phyloP scores from a whole-genome alignment of 2,329 filamentous ascomycete species.

The Pestalotiopsis sp. region DNA sequence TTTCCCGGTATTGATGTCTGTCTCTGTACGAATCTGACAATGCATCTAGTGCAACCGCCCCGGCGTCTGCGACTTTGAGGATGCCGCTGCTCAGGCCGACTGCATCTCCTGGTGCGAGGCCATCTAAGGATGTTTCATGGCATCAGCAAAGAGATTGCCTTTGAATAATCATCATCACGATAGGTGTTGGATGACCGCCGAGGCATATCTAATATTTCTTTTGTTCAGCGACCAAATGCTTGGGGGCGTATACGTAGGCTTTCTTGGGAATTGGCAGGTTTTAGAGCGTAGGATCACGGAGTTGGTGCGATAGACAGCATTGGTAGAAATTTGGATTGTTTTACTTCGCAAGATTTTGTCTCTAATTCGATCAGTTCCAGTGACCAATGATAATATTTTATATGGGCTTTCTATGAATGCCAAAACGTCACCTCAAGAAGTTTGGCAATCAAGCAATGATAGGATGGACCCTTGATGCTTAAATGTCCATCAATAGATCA shows the following conservation, averaged over 20 bases:
- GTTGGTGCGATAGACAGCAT: neutral
- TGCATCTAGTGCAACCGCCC: neutral
- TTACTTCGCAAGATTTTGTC: neutral
- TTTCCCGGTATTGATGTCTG: neutral
- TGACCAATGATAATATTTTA: too few relatives aligned
- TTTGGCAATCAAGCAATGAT: too few relatives aligned
- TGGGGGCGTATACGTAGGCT: neutral
- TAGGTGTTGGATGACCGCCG: too few relatives aligned
- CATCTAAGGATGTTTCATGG: neutral
- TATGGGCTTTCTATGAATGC: too few relatives aligned
- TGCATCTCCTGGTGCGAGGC: neutral
- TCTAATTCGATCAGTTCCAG: neutral
- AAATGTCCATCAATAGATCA: too few relatives aligned
- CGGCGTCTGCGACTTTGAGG: neutral
- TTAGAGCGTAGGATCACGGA: neutral
- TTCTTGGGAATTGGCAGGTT: neutral
- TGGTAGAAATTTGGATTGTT: neutral
- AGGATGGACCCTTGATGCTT: too few relatives aligned
- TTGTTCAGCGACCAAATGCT: neutral
- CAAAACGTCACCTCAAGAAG: too few relatives aligned
- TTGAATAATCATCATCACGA: too few relatives aligned
- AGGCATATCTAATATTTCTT: neutral
- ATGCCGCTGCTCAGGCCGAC: neutral
- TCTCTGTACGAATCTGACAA: neutral
- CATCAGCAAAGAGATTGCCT: too few relatives aligned